Base-by-base conservation (phyloP, 2,329 filamentous ascomycete species). In the Colletotrichum godetiae region DNA sequence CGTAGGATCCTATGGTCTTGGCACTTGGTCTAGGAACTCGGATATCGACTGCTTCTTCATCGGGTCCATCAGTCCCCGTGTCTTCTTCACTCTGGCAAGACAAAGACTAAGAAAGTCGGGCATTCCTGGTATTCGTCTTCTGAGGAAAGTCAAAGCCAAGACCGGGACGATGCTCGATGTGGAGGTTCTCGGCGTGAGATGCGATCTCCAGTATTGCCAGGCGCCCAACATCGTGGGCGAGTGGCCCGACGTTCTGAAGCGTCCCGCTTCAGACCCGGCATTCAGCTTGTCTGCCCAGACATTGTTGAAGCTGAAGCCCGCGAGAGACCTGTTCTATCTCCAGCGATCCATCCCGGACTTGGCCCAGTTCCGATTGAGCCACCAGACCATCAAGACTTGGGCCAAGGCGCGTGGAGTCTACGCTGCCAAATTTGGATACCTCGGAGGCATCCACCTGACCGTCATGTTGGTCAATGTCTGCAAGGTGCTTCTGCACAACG, bases 31-130 rank as follows among this genome's bases (percentile, higher is more conserved):
- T 1, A 77, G 82, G 1, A 79, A 85, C 0, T 93, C 91, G 1
- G 90, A 93, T 76, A 86, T 94, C 7, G 91, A 94, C 80, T 91
- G 90, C 76, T 84, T 93, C 6, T 92, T 88, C 75, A 88, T 93
- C 74, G 90, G 91, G 1, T 85, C 88, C 27, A 89, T 92, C 69
- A 90, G 90, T 77, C 82, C 90, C 1, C 86, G 84, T 72, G 89
- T 87, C 0, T 93, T 93, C 79, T 92, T 93, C 78, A 80, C 88
- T 11, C 82, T 93, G 19, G 89, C 88, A 5, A 81, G 84, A 1
- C 88, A 90, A 76, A 85, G 89, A 10, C 80, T 93, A 11, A 84
- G 84, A 33, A 88, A 83, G 72, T 86, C 86, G 1, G 78, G 82
- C 1, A 74, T 79, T 1, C 78, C 80, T 24, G 86, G 82, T 0